Base-by-base conservation (phyloP, 441 rosid genomes). In the Corymbia citriodora region DNA sequence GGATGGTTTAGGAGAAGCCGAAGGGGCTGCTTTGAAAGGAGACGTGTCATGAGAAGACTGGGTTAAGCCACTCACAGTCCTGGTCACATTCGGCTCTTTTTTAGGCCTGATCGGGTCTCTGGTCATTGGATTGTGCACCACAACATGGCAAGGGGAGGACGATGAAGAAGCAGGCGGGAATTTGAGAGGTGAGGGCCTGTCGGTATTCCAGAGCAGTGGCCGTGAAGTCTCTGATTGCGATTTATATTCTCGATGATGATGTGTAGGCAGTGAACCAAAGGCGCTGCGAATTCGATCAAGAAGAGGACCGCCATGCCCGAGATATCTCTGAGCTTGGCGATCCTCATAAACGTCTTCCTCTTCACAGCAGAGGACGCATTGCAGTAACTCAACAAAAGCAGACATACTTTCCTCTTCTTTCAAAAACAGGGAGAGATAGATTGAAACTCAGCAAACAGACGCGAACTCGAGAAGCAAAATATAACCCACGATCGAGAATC, bases 321-420 rank as follows among this genome's bases (percentile, higher is more conserved):
- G n/a, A 45, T 79, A 1, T 40, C 85, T 45, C 52, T 79, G 85
- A 23, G 6, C 85, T 1, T 19, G 18, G 18, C 85, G 85, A 48
- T 45, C 7, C 9, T 45, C 85, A 27, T 48, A 23, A 79, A 45
- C 15, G 48, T 45, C 55, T 88, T 88, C 83, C 45, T 88, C 83
- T 88, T 88, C 89, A 48, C 89, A 88, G 89, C 89, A 88, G 48
- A 88, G 89, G 55, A 88, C 29, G 89, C 89, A 88, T 17, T 88
- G 83, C 83, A 88, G 89, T 16, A 88, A 49, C 55, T 31, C 82
- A 8, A 88, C 9, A 21, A 7, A 27, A 4, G 1, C 63, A 33
- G 89, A 1, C 89, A 88, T 88, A 40, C 87, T 55, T 36, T 27
- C 72, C 33, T 68, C 61, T 57, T 57, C 59, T 8, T 74, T 17